A percentile compares a stretch with the other conserved stretches of the same genome.
Conservation (phyloP, 192 early-diverging fungal species). For the Mortierella claussenii region DNA sequence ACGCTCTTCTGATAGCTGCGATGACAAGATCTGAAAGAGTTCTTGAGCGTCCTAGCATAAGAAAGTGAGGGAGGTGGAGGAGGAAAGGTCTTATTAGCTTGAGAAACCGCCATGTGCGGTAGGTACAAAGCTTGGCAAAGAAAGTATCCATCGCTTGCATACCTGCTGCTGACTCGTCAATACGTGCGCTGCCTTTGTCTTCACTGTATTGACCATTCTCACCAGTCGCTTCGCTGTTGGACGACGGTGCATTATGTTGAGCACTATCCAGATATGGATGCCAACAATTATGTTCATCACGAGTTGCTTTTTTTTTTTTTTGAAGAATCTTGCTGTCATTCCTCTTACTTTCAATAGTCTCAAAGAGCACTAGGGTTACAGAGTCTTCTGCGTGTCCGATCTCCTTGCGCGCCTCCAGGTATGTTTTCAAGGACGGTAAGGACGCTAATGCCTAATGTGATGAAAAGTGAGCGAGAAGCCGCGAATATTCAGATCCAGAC, state of each 20-base stretch:
- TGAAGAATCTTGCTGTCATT: neutral
- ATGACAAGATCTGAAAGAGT: constrained; percentile 65
- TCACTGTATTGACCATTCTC: constrained; percentile 57
- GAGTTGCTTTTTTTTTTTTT: constrained; percentile 43
- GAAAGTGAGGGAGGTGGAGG: no score
- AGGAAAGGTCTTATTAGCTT: no score
- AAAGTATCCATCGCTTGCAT: no score
- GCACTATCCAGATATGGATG: constrained; percentile 28
- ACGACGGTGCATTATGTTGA: constrained; percentile 37
- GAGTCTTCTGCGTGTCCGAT: constrained; percentile 30
- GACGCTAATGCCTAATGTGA: constrained; percentile 34
- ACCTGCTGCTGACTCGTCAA: constrained; percentile 64
- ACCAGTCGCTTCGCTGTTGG: constrained; percentile 56
- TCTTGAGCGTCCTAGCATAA: constrained; percentile 76
- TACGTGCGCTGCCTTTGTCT: constrained; percentile 63
- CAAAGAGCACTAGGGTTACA: constrained; percentile 24
- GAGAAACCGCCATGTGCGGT: no score
- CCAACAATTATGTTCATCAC: neutral
- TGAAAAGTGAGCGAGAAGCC: neutral
- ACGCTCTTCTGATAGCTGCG: constrained; percentile 39
- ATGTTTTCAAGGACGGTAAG: constrained; percentile 19
- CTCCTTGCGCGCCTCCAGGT: constrained; percentile 29
- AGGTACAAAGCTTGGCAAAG: no score
- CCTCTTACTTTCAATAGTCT: constrained; percentile 57
- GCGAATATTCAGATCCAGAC: neutral